Conservation (phyloP, 345 rosid genomes). For the Hypericum androsaemum region DNA sequence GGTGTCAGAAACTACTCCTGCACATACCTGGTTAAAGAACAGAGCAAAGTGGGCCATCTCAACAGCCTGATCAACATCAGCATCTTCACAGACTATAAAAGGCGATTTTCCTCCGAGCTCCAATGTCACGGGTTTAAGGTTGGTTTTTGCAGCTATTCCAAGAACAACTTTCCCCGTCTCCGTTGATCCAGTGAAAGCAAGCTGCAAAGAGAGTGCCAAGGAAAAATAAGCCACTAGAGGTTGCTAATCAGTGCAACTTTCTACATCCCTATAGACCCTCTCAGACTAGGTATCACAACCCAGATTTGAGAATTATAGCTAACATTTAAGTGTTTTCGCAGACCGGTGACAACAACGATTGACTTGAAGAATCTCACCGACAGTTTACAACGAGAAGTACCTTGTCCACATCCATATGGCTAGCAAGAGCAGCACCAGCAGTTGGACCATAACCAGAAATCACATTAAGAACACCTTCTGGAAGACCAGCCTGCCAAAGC, state of each 20-base stretch:
- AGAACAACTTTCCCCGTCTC: constrained; percentile 55
- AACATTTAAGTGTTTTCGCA: too few relatives aligned
- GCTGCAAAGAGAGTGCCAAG: constrained; percentile 37
- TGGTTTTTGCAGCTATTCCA: constrained; percentile 65
- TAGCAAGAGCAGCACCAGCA: constrained; percentile 82
- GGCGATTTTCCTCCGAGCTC: constrained; percentile 99
- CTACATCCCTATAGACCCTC: too few relatives aligned
- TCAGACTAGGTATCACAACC: too few relatives aligned
- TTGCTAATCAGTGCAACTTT: too few relatives aligned
- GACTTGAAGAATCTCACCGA: too few relatives aligned
- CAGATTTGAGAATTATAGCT: too few relatives aligned
- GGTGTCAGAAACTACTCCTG: too few relatives aligned
- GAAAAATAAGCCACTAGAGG: too few relatives aligned
- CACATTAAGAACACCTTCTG: constrained; percentile 79
- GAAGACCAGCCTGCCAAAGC: constrained; percentile 73
- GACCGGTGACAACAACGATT: too few relatives aligned
- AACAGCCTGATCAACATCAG: constrained; percentile 81
- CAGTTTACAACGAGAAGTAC: constrained; percentile 21
- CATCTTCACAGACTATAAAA: constrained; percentile 87
- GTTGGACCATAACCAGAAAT: constrained; percentile 80
- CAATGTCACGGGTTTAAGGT: constrained; percentile 83
- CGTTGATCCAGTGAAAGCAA: constrained; percentile 94
- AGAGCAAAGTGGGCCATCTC: constrained; percentile 74
- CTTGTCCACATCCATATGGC: constrained; percentile 94
- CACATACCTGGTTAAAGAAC: constrained; percentile 81